Percentiles rank a stretch among this genome's conserved stretches.
Evolutionary conservation across 306 rosid genomes (phyloP).

Genomic region (Prosopis cineraria): DNA sequence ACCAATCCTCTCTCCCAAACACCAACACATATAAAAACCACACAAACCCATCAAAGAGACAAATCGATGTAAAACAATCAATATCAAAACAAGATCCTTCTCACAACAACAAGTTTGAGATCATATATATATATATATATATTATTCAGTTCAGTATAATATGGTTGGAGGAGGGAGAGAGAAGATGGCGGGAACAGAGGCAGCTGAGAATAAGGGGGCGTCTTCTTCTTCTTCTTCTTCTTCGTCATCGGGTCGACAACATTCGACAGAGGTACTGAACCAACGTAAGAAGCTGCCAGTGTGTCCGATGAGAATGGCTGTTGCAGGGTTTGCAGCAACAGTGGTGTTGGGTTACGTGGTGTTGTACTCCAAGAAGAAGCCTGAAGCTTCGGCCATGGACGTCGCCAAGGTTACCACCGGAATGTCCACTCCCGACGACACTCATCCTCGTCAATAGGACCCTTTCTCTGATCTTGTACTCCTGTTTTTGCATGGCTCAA

Average conservation of each 20-base stretch:
- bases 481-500: too few species aligned
- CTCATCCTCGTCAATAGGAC: slow-evolving; percentile 38
- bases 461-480: background rate
- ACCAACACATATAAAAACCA: background rate
- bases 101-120: background rate
- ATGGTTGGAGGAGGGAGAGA: slow-evolving; percentile 39
- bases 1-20: slow-evolving; percentile 15
- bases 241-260: slow-evolving; percentile 11
- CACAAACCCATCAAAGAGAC: background rate
- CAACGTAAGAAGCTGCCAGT: slow-evolving; percentile 48
- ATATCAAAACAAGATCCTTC: background rate
- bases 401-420: slow-evolving; percentile 65
- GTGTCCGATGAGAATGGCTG: slow-evolving; percentile 58
- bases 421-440: slow-evolving; percentile 34
- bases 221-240: background rate
- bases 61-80: background rate
- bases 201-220: slow-evolving; percentile 26
- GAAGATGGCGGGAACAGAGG: slow-evolving; percentile 35
- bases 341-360: slow-evolving; percentile 51
- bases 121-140: background rate
- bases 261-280: slow-evolving; percentile 54
- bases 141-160: background rate
- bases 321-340: slow-evolving; percentile 56
- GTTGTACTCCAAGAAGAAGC: slow-evolving; percentile 67
- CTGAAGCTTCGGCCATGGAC: slow-evolving; percentile 67